Evolutionary conservation across 169 alveolate species (phyloP).

Genomic region (Eimeria acervulina): DNA sequence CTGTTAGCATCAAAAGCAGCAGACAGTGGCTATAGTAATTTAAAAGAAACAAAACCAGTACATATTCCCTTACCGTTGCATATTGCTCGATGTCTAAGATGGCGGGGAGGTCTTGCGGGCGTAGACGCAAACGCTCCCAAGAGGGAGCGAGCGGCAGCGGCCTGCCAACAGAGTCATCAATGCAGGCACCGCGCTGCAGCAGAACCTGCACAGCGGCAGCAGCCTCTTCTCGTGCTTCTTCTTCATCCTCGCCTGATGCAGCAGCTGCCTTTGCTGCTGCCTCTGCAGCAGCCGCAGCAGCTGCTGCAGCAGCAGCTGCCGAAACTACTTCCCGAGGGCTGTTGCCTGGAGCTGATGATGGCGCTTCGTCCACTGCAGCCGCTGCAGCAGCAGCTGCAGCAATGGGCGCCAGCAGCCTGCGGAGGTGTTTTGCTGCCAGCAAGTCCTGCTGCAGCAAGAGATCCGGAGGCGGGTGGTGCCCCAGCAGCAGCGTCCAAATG

Average conservation of each 20-base stretch:
- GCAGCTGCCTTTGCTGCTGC: background rate
- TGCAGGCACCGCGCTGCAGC: slow-evolving; percentile 26
- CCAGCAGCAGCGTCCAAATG: slow-evolving; percentile 55
- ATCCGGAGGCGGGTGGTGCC: slow-evolving; percentile 33
- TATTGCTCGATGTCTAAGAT: background rate
- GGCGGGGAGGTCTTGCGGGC: slow-evolving; percentile 46
- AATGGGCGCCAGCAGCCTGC: slow-evolving; percentile 33
- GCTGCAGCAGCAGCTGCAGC: slow-evolving; percentile 9
- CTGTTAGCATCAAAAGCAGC: background rate
- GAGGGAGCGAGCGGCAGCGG: slow-evolving; percentile 11
- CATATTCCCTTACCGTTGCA: background rate
- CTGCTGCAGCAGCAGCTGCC: background rate
- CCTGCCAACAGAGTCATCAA: slow-evolving; percentile 42
- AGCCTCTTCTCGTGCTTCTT: slow-evolving; percentile 55
- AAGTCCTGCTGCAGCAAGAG: slow-evolving; percentile 47
- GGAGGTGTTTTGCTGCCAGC: slow-evolving; percentile 73
- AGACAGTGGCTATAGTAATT: background rate
- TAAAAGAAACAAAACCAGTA: background rate
- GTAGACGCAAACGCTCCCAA: slow-evolving; percentile 10
- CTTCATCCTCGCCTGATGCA: slow-evolving; percentile 50
- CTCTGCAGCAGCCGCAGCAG: background rate
- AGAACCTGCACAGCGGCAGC: slow-evolving; percentile 59
- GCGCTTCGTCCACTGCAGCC: background rate
- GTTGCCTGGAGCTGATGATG: background rate
- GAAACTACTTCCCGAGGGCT: background rate